phyloP scores from a whole-genome alignment of 2,329 filamentous ascomycete genomes.

The Lecanoromycetidae sp. region DNA sequence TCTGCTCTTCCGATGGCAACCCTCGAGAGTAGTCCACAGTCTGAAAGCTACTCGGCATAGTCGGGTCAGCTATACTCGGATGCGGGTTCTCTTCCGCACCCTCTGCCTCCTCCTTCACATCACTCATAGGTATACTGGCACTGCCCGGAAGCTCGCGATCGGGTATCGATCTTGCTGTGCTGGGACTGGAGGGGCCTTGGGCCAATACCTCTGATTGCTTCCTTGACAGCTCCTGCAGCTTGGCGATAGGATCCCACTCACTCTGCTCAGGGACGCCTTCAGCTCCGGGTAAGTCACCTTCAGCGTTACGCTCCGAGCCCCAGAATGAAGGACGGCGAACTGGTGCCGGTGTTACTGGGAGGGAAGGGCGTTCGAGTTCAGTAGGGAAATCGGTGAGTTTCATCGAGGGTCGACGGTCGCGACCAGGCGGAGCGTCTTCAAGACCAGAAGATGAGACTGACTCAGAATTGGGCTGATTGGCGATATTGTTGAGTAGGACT shows the following conservation, averaged over 20 bases:
- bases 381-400: slow-evolving; percentile 80
- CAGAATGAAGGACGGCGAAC: slow-evolving; percentile 57
- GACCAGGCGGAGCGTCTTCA: too few species aligned
- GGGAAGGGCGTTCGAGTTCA: slow-evolving; percentile 67
- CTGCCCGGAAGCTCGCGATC: slow-evolving; percentile 21
- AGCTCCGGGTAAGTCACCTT: slow-evolving; percentile 55
- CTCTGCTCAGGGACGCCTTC: slow-evolving; percentile 75
- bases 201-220: slow-evolving; percentile 53
- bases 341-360: slow-evolving; percentile 82
- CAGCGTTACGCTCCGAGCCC: slow-evolving; percentile 45
- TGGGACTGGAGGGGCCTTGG: slow-evolving; percentile 22
- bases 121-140: neutral
- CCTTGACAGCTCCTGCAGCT: slow-evolving; percentile 57
- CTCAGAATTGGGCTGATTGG: slow-evolving; percentile 20
- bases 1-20: neutral
- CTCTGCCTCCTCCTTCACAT: neutral
- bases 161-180: slow-evolving; percentile 18
- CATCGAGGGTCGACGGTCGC: slow-evolving; percentile 44
- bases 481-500: slow-evolving; percentile 24
- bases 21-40: neutral
- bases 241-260: slow-evolving; percentile 70
- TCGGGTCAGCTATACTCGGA: neutral
- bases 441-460: slow-evolving; percentile 11
- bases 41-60: slow-evolving; percentile 3
- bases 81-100: neutral